Evolutionary conservation across 2,329 filamentous ascomycete species (phyloP), one percentile per base, ranked within the genome.

Genomic region (Chaetomiaceae sp.): DNA sequence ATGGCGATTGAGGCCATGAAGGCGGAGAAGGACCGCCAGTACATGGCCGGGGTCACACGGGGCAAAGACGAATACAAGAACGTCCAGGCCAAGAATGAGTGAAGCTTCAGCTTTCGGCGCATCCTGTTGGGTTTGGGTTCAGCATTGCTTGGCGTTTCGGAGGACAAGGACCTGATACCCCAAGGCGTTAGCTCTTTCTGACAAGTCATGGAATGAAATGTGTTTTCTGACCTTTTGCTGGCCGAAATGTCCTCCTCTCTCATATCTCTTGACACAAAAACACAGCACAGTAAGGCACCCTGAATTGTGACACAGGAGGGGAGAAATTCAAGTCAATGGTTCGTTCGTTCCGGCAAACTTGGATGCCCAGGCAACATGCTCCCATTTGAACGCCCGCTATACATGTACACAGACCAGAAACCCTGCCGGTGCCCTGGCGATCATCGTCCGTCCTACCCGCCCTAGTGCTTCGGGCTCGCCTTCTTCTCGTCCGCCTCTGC

Each of bases 401-500:
- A 66, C 60, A 61, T 63, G 60, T 65, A 66, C 63, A 66, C 54
- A 50, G 58, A 55, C 43, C 51, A 51, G 7, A 33, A 43, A 42
- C 54, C 53, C 56, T 31, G 45, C 42, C 46, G 40, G 53, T 47
- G 39, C 45, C 45, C 45, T 33, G 45, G 37, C 22, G 44, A 3
- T 31, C 31, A 38, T 29, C 38, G 12, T 37, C 44, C n/a, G 29
- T 4, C 19, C 31, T 17, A 45, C 25, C 52, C 47, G 47, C 51
- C 65, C 61, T 74, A 75, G 62, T 75, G 71, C 64, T 74, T 73
- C 19, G 54, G 2, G 15, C 3, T 22, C 38, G 38, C 51, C 67
- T 72, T 65, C 69, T 76, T 75, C 61, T 71, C 68, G 9, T 69
- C 69, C 56, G 64, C 64, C 48, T 75, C 72, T 40, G 71, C 71